Evolutionary conservation across 768 basidiomycete species (phyloP).

Genomic region (Megacollybia marginata): DNA sequence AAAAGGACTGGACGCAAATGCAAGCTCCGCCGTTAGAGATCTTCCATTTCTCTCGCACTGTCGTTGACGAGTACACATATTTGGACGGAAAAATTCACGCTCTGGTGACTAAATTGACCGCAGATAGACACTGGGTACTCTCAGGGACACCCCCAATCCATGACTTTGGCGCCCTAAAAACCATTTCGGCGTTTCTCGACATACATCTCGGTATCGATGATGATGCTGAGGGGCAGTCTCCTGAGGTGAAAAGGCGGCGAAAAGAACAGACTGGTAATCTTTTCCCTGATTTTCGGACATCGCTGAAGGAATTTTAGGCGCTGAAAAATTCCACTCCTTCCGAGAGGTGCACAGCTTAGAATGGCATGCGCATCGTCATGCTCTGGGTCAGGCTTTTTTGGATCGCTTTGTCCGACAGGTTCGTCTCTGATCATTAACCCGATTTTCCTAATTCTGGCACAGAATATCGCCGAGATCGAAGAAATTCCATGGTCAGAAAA

Average conservation of each 20-base stretch:
- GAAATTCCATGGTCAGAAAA: slow-evolving; percentile 79
- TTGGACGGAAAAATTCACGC: slow-evolving; percentile 74
- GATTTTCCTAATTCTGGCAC: slow-evolving; percentile 7
- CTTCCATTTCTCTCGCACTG: slow-evolving; percentile 85
- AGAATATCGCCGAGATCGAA: slow-evolving; percentile 96
- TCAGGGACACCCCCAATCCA: slow-evolving; percentile 93
- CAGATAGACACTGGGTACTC: slow-evolving; percentile 88
- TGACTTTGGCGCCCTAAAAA: slow-evolving; percentile 86
- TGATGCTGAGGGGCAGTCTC: slow-evolving; percentile 71
- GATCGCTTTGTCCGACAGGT: slow-evolving; percentile 84
- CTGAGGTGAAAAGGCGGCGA: slow-evolving; percentile 71
- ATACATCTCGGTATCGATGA: slow-evolving; percentile 92
- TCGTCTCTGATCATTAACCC: slow-evolving; percentile 11
- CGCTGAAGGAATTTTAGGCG: slow-evolving; percentile 37
- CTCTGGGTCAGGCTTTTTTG: slow-evolving; percentile 75
- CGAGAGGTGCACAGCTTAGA: slow-evolving; percentile 86
- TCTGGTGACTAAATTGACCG: slow-evolving; percentile 67
- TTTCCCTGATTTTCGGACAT: background rate
- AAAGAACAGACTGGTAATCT: slow-evolving; percentile 77
- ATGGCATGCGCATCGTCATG: slow-evolving; percentile 87
- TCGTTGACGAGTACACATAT: slow-evolving; percentile 95
- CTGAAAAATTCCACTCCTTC: slow-evolving; percentile 94
- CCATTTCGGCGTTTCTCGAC: slow-evolving; percentile 80
- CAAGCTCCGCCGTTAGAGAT: slow-evolving; percentile 81
- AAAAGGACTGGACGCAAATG: slow-evolving; percentile 73